These are phyloP conservation scores for Zymoseptoria passerinii DNA, from an alignment of 2,329 filamentous ascomycete species.

Conservation along the genomic window DNA sequence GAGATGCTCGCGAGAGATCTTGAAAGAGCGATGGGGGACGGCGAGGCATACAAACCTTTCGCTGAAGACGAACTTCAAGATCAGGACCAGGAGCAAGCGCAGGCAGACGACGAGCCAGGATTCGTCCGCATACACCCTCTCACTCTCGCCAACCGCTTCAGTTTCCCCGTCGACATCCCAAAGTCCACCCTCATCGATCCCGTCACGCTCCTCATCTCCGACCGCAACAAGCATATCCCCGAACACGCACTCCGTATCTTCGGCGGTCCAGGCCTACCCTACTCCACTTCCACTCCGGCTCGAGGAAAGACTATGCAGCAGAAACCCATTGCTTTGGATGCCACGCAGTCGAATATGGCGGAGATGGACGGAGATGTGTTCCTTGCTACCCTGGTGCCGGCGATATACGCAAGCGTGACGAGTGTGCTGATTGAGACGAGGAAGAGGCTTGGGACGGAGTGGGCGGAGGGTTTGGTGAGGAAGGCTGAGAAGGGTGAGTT, in stretches of 20 bases:
- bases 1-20: conserved; percentile 20
- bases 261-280: conserved; percentile 66
- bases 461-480: conserved; percentile 57
- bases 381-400: conserved; percentile 60
- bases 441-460: conserved; percentile 61
- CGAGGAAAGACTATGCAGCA: conserved; percentile 50
- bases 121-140: conserved; percentile 61
- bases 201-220: conserved; percentile 58
- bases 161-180: conserved; percentile 68
- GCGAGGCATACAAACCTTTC: conserved; percentile 38
- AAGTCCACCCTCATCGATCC: conserved; percentile 60
- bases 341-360: conserved; percentile 58
- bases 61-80: conserved; percentile 46
- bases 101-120: conserved; percentile 47
- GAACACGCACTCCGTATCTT: conserved; percentile 65
- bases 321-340: conserved; percentile 56
- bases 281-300: conserved; percentile 64
- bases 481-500: conserved; percentile 48
- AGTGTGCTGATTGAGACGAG: conserved; percentile 64
- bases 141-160: conserved; percentile 67
- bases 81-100: conserved; percentile 47
- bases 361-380: conserved; percentile 70
- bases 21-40: conserved; percentile 31
- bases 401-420: conserved; percentile 59
- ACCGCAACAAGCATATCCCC: conserved; percentile 59